Evolutionary conservation across 177 flowering plant genomes (phyloP), one percentile per base, ranked within the genome.

Genomic region (Vitis hybrid): DNA sequence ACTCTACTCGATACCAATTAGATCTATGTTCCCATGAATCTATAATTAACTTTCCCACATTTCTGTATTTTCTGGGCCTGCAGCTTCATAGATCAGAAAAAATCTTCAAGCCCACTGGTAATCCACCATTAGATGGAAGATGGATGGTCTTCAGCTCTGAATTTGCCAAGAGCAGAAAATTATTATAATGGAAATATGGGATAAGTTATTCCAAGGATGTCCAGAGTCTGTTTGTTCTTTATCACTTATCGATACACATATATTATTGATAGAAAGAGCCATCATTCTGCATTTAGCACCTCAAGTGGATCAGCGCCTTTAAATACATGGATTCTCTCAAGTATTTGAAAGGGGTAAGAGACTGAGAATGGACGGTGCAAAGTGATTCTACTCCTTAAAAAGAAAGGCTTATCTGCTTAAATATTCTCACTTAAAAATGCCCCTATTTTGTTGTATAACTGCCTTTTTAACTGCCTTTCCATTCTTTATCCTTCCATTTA

Each of bases 331-430:
- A 78, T 75, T 75, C 78, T 64, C 69, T 20, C 16, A 70, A 59
- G 14, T 69, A 60, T 75, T 70, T 62, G 29, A 6, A 57, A 39
- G 52, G 55, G 49, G 53, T 16, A 1, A 53, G 49, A 31, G 8
- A 66, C 48, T 7, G 48, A 39, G 48, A 65, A 11, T 60, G 81
- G 74, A 72, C 64, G 78, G 78, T 75, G 68, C 58, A 53, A 70
- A 70, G 51, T 39, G 58, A 20, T 68, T 73, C 62, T 70, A 66
- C 76, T 39, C 29, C 60, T 29, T 4, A n/a, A 8, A 61, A 71
- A 63, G 52, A 20, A 66, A 62, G 13, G 2, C 55, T 62, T 65
- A 72, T 72, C 33, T 48, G 33, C 60, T 51, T 49, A 55, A 53
- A 66, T 66, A 69, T 70, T 69, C 64, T 15, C 33, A 26, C 45